phyloP scores from a whole-genome alignment of 306 rosid genomes.

The Purshia tridentata region DNA sequence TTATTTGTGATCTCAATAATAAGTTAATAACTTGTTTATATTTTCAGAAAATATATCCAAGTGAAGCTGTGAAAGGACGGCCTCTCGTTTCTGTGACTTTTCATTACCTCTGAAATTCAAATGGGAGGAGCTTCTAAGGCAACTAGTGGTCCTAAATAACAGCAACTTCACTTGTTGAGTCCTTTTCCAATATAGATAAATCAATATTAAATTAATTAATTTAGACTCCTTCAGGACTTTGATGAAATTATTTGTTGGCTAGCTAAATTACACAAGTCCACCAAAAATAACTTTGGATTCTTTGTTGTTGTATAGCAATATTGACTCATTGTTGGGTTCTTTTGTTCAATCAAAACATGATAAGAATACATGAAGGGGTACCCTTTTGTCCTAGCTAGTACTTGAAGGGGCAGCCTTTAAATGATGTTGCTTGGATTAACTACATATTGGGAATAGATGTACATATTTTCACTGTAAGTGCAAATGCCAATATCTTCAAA shows the following conservation, averaged over 20 bases:
- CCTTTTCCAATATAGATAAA: neutral
- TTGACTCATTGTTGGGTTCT: neutral
- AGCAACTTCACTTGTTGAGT: neutral
- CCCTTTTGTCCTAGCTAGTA: too few species aligned
- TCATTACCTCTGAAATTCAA: neutral
- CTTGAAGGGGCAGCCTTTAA: too few species aligned
- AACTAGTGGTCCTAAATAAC: neutral
- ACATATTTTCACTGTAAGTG: neutral
- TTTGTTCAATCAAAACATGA: neutral
- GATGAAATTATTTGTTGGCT: too few species aligned
- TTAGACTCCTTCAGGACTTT: neutral
- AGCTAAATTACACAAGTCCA: too few species aligned
- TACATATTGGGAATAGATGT: too few species aligned
- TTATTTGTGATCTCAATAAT: neutral
- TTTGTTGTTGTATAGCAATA: neutral
- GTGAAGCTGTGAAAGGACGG: neutral
- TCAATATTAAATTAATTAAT: neutral
- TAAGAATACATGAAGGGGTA: neutral
- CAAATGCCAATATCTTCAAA: neutral
- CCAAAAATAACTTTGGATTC: neutral
- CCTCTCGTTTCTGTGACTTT: neutral
- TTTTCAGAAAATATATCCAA: slow-evolving; percentile 1
- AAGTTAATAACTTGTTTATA: neutral
- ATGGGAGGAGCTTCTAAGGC: slow-evolving; percentile 2
- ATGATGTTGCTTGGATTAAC: too few species aligned